phyloP scores from a whole-genome alignment of 371 early-diverging fungal species.

The Thermomucor indicae-seudaticae region DNA sequence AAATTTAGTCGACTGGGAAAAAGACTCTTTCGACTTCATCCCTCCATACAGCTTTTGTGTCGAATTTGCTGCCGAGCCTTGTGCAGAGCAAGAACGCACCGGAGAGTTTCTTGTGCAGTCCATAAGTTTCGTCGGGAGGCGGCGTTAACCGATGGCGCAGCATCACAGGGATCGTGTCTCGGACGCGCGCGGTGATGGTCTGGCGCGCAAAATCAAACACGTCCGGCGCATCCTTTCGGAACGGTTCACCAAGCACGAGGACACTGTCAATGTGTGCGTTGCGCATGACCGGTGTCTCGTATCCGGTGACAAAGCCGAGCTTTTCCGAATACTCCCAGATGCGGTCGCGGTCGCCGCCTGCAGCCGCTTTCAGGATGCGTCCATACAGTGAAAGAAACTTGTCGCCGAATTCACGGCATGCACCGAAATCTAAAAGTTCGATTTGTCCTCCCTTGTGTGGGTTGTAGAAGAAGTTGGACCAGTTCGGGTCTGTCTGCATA shows the following conservation, averaged over 20 bases:
- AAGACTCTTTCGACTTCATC: constrained; percentile 35
- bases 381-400: constrained; percentile 77
- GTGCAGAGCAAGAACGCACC: constrained; percentile 93
- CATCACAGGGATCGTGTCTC: constrained; percentile 92
- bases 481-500: constrained; percentile 99
- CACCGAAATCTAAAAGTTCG: constrained; percentile 93
- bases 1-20: not conserved
- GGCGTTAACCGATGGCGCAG: constrained; percentile 90
- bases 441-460: constrained; percentile 57
- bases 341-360: constrained; percentile 68
- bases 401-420: constrained; percentile 78
- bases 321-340: constrained; percentile 72
- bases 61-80: constrained; percentile 76
- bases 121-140: constrained; percentile 96
- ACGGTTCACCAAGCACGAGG: constrained; percentile 85
- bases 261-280: constrained; percentile 90
- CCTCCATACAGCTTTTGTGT: constrained; percentile 59
- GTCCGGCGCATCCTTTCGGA: constrained; percentile 50
- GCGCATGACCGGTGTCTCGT: constrained; percentile 84
- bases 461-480: constrained; percentile 96
- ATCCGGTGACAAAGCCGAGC: constrained; percentile 91
- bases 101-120: constrained; percentile 91
- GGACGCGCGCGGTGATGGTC: constrained; percentile 78
- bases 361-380: constrained; percentile 72
- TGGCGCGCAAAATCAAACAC: constrained; percentile 78